Evolutionary conservation across 2,329 filamentous ascomycete species (phyloP), one percentile per base, ranked within the genome.

Genomic region (Hypoxylon sp.): DNA sequence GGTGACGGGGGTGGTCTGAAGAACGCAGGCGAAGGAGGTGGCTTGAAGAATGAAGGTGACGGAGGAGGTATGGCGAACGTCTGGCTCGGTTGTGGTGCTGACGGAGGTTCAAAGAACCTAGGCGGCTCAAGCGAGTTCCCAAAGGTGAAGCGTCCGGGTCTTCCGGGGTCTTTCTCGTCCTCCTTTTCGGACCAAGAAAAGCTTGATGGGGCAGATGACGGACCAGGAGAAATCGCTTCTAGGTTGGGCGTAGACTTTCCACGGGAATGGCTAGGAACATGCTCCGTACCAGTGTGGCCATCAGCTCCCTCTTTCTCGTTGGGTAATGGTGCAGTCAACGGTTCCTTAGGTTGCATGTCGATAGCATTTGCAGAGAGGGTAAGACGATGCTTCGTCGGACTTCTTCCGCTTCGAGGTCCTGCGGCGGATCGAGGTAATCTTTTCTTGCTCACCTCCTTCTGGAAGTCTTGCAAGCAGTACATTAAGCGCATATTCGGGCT

Each of bases 401-500:
- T 89, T 66, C 86, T 82, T 51, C 85, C 87, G 20, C 80, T 81
- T 37, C 84, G 82, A 27, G 81, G 83, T 79, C 85, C 81, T 75
- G 86, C 77, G 72, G 87, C 80, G 69, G 86, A 82, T 30, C 79
- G 81, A 14, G 82, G 75, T 3, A 80, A 68, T 71, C 82, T 86
- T 78, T 83, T 88, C 75, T 84, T 86, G 1, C 85, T 80, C 2
- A 91, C 78, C 54, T 90, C 84, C 75, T 91, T 91, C 73, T 91
- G 89, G 77, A 95, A 95, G 76, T 95, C 92, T 78, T 95, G 92
- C 53, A 97, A 83, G 73, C 93, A 94, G 85, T 96, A 96, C 86
- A 97, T 94, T 72, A 97, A 85, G 73, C 93, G 93, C 93, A 97
- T 97, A 79, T 97, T 97, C 0, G 93, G 93, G 65, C 93, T 94